A percentile compares a stretch with the other conserved stretches of the same genome.
These are phyloP conservation scores for Craspedostauros australis DNA, from an alignment of 108 stramenopile species.

Conservation along the genomic window DNA sequence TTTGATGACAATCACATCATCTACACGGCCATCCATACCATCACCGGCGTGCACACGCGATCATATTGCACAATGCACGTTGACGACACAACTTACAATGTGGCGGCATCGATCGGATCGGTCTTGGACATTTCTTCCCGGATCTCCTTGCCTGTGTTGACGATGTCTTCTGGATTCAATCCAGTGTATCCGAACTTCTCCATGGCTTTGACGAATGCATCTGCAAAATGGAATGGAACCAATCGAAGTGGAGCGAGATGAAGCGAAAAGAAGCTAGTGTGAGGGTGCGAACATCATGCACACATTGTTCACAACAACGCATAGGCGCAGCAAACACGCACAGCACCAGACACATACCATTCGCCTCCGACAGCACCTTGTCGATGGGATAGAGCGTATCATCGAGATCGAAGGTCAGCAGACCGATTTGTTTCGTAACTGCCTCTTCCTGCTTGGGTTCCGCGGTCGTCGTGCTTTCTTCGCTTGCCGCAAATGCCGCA, in stretches of 20 bases:
- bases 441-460: too few species aligned
- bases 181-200: conserved; percentile 52
- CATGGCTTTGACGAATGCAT: conserved; percentile 67
- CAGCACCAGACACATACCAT: conserved; percentile 39
- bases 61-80: neutral
- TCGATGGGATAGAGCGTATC: conserved; percentile 80
- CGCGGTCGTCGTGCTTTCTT: too few species aligned
- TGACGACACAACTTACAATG: conserved; percentile 28
- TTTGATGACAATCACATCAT: too few species aligned
- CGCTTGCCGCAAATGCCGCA: too few species aligned
- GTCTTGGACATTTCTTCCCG: conserved; percentile 51
- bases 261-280: neutral
- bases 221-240: neutral
- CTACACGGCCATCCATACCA: too few species aligned
- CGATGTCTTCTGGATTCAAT: conserved; percentile 66
- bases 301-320: neutral
- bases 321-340: too few species aligned
- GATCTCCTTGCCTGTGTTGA: conserved; percentile 53
- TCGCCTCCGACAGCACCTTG: conserved; percentile 67
- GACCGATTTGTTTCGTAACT: conserved; percentile 32
- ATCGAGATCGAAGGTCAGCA: conserved; percentile 85
- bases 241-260: neutral
- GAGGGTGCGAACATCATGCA: neutral
- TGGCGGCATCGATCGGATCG: conserved; percentile 53
- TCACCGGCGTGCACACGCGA: too few species aligned